A percentile compares a stretch with the other conserved stretches of the same genome.
Conservation (phyloP, 257 asterid genomes). For the Craterostigma plantagineum region DNA sequence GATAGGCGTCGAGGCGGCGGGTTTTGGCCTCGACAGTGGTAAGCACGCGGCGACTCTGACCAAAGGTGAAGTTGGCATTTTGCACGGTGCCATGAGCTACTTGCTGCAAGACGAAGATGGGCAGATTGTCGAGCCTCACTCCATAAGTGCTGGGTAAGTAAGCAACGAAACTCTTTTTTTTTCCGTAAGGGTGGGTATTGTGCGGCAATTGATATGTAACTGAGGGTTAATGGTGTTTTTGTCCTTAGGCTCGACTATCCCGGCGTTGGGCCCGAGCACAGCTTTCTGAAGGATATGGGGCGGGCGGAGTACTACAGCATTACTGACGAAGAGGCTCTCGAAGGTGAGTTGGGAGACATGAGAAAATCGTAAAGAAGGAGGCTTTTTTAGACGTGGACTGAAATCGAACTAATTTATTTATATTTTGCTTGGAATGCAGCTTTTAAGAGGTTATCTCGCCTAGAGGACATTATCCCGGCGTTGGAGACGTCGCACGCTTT, state of each 20-base stretch:
- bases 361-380: background rate
- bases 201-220: no score
- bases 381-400: background rate
- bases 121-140: slow-evolving; percentile 87
- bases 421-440: slow-evolving; percentile 44
- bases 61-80: slow-evolving; percentile 78
- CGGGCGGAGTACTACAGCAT: slow-evolving; percentile 72
- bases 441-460: slow-evolving; percentile 59
- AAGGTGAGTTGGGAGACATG: slow-evolving; percentile 25
- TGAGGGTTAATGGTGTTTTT: no score
- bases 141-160: slow-evolving; percentile 97
- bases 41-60: slow-evolving; percentile 94
- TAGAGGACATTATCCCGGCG: slow-evolving; percentile 90
- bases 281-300: slow-evolving; percentile 80
- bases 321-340: slow-evolving; percentile 87
- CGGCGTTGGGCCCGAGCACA: slow-evolving; percentile 98
- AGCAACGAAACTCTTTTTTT: background rate
- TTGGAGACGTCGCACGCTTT: slow-evolving; percentile 92
- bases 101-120: slow-evolving; percentile 91
- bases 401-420: background rate
- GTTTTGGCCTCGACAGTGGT: slow-evolving; percentile 82
- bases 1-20: slow-evolving; percentile 94
- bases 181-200: background rate
- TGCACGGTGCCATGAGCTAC: slow-evolving; percentile 97
- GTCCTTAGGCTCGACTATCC: slow-evolving; percentile 58